These are phyloP conservation scores for Eucalyptus paniculata DNA, from an alignment of 345 rosid species.

Conservation along the genomic window DNA sequence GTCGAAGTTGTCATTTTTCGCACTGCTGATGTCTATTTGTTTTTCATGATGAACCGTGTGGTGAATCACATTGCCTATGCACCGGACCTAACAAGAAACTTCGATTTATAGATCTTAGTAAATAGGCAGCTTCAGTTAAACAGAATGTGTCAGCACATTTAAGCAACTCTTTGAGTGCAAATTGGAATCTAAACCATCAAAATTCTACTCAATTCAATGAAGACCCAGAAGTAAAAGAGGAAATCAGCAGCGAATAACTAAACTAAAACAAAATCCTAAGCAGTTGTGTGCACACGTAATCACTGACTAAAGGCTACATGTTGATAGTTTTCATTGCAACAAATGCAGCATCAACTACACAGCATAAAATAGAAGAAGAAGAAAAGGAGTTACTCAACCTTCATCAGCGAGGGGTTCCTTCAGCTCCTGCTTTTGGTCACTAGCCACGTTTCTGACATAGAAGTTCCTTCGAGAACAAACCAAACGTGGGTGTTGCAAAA, in stretches of 20 bases:
- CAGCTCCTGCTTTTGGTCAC: conserved; percentile 19
- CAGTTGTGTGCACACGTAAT: not conserved
- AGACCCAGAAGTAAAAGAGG: not conserved
- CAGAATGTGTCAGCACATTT: not conserved
- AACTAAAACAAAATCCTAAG: not conserved
- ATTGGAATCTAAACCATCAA: not conserved
- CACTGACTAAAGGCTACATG: not conserved
- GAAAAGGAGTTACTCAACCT: not conserved
- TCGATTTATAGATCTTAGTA: not conserved
- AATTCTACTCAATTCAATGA: not conserved
- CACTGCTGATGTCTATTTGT: not conserved
- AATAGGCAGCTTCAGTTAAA: not conserved
- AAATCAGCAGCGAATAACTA: not conserved
- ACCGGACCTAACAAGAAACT: not conserved
- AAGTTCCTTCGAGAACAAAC: conserved; percentile 2
- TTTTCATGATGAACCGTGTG: not conserved
- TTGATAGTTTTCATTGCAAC: not conserved
- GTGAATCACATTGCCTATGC: not conserved
- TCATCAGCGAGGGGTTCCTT: conserved; percentile 7
- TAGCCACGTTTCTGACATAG: conserved; percentile 17
- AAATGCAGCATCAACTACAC: not conserved
- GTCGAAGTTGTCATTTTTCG: not conserved
- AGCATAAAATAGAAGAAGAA: not conserved
- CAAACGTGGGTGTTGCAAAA: conserved; percentile 5
- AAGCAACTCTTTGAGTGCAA: not conserved